Evolutionary conservation across 1,284 basidiomycete genomes (phyloP).

Genomic region (Heliocybe sulcata): DNA sequence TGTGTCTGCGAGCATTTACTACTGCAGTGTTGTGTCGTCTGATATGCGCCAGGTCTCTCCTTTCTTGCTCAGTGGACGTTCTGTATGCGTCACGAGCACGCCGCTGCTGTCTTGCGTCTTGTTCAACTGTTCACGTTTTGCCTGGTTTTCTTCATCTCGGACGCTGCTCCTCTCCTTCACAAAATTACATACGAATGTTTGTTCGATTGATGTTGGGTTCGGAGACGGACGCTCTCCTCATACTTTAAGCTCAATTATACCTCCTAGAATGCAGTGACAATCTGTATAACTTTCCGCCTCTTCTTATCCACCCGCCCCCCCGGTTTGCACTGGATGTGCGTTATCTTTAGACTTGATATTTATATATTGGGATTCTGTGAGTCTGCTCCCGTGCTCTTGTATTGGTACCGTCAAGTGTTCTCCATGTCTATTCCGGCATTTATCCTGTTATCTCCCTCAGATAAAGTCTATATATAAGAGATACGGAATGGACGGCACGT

Average conservation of each 20-base stretch:
- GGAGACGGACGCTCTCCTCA: background rate
- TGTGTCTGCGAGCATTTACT: background rate
- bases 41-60: too few relatives aligned
- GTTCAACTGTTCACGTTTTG: background rate
- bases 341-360: too few relatives aligned
- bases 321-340: too few relatives aligned
- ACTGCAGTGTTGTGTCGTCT: background rate
- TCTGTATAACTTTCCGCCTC: background rate
- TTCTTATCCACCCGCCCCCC: background rate
- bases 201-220: background rate
- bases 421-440: background rate
- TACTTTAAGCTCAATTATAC: background rate
- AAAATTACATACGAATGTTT: background rate
- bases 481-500: background rate
- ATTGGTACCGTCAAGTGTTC: background rate
- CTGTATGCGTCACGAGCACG: background rate
- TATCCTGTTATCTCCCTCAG: background rate
- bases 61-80: background rate
- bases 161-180: background rate
- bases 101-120: background rate
- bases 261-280: background rate
- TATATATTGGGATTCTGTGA: too few relatives aligned
- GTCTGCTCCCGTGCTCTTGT: too few relatives aligned
- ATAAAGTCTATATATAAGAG: background rate
- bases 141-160: background rate